These are phyloP conservation scores for Termitomyces sp. DNA, from an alignment of 768 basidiomycete genomes.

Conservation along the genomic window DNA sequence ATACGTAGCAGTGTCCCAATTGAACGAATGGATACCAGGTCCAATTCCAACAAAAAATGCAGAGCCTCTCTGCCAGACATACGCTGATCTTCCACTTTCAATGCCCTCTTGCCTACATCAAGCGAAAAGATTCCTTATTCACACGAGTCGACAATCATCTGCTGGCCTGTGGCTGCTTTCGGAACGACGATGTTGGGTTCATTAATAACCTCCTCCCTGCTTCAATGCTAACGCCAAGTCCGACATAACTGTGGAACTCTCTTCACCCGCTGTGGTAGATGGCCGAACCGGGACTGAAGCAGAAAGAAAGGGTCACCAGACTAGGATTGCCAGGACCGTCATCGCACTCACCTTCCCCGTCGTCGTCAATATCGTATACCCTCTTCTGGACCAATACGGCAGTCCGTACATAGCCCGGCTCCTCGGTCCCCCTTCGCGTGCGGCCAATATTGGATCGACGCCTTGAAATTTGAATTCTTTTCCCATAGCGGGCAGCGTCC, in stretches of 20 bases:
- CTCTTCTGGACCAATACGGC: not conserved
- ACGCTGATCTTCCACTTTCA: not conserved
- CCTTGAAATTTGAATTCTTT: not conserved
- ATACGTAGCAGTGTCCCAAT: too few relatives aligned
- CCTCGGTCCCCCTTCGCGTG: not conserved
- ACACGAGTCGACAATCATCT: not conserved
- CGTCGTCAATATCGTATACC: not conserved
- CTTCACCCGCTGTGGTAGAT: not conserved
- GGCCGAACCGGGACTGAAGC: not conserved
- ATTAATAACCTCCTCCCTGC: not conserved
- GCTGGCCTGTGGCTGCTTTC: not conserved
- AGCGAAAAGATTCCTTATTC: not conserved
- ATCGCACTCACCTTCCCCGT: not conserved
- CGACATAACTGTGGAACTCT: not conserved
- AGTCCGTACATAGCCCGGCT: not conserved
- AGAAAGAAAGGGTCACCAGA: not conserved
- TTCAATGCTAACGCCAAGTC: not conserved
- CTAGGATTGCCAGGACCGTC: not conserved
- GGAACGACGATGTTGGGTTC: not conserved
- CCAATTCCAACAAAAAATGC: too few relatives aligned
- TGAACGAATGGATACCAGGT: too few relatives aligned
- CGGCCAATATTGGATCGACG: not conserved
- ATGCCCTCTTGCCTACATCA: too few relatives aligned
- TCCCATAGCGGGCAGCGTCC: too few relatives aligned
- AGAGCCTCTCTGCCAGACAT: not conserved